Evolutionary conservation across 139 green algal species (phyloP), one percentile per base, ranked within the genome.

Genomic region (Coccomyxa sp.): DNA sequence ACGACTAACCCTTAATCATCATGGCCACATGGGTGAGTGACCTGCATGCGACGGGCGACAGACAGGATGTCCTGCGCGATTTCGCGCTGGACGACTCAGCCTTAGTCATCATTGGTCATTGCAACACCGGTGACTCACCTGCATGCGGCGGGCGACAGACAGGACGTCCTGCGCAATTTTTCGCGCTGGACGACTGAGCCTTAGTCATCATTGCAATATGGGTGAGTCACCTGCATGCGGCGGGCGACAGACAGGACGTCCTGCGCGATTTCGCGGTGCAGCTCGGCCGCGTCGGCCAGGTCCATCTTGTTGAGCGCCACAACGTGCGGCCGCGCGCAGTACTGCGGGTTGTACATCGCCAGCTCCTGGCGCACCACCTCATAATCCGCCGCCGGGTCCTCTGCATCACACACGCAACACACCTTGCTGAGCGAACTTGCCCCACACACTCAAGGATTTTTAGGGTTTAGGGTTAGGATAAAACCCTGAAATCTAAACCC

Each of bases 331-430:
- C 94, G 87, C 27, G 82, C 31, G 63, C 89, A 91, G 87, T 98
- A 98, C 78, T 94, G 89, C 13, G 95, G 93, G 84, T 98, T 98
- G 92, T 98, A 98, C 93, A 98, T 93, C 25, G 92, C 87, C 84
- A 98, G 91, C 91, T 98, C 95, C 87, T 94, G 89, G 14, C 91
- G 57, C 57, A 97, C 87, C 10, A 89, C 84, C 60, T 85, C 82
- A 85, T 97, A 98, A 86, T 98, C 95, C 0, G 81, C 83, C 13
- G 89, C 86, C 0, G 94, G 93, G 80, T 97, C 91, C 0, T 86
- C 82, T 58, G 88, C 45, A 77, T 21, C 63, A 71, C 63, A 28
- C 63, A 71, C 4, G 4, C 63, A 71, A 9, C 1, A 9, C 18
- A 25, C 4, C 18, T 71, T 21, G 63, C 63, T 71, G 63, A 25